phyloP scores from a whole-genome alignment of 148 eudicot genomes.

The Arbutus unedo region DNA sequence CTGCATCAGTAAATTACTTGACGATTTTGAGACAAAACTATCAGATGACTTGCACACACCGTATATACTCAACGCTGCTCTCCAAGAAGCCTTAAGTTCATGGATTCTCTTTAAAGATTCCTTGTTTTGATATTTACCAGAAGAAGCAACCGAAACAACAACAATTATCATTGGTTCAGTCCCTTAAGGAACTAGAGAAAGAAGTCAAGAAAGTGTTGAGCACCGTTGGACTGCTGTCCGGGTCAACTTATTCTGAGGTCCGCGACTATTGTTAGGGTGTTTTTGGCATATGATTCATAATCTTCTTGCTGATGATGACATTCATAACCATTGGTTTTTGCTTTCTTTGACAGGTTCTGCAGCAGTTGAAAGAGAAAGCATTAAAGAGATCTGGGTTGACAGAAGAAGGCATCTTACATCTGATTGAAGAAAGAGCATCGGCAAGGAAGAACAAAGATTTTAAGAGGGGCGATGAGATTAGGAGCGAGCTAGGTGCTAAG shows the following conservation, averaged over 20 bases:
- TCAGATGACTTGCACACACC: slow-evolving; percentile 79
- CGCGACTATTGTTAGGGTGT: neutral
- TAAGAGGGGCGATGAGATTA: slow-evolving; percentile 52
- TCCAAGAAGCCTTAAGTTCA: slow-evolving; percentile 52
- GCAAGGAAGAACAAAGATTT: slow-evolving; percentile 72
- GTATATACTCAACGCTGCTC: slow-evolving; percentile 47
- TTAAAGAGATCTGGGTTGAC: slow-evolving; percentile 54
- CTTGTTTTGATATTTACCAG: slow-evolving; percentile 36
- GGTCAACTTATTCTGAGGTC: slow-evolving; percentile 64
- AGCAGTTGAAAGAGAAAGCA: slow-evolving; percentile 74
- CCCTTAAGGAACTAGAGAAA: slow-evolving; percentile 50
- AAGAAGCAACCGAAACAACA: slow-evolving; percentile 61
- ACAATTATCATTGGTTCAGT: slow-evolving; percentile 34
- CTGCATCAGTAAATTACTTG: slow-evolving; percentile 41
- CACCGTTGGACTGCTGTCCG: slow-evolving; percentile 64
- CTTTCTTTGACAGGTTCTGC: slow-evolving; percentile 48
- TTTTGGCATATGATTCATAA: neutral
- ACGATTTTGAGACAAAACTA: slow-evolving; percentile 51
- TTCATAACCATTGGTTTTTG: neutral
- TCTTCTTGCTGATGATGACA: slow-evolving; percentile 1
- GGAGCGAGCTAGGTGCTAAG: slow-evolving; percentile 49
- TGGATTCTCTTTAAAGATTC: slow-evolving; percentile 25
- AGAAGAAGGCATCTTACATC: slow-evolving; percentile 46
- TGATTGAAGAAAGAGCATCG: slow-evolving; percentile 55
- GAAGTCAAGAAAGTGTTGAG: slow-evolving; percentile 50